These are phyloP conservation scores for Aspergillus vadensis DNA, from an alignment of 2,329 filamentous ascomycete species.

Conservation along the genomic window DNA sequence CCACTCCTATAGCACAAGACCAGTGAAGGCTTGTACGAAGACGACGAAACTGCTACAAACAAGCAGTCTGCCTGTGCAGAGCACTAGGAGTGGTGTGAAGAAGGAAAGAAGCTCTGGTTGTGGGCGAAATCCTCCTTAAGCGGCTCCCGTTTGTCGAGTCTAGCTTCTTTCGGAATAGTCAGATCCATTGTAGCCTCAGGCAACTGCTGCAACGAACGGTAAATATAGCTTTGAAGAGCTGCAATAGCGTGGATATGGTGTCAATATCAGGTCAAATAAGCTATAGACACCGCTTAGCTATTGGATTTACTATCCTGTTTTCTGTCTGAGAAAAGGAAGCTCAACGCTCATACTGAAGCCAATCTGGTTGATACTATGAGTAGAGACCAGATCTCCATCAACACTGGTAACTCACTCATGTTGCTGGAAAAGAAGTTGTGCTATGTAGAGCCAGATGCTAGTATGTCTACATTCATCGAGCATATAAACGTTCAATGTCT, in stretches of 20 bases:
- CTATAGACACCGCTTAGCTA: not conserved
- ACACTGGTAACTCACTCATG: not conserved
- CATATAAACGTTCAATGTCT: not conserved
- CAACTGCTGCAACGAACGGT: not conserved
- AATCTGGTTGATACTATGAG: not conserved
- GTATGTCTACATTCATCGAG: too few species aligned
- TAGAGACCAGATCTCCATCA: not conserved
- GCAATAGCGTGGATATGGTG: not conserved
- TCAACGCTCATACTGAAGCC: not conserved
- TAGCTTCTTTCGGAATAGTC: slow-evolving; percentile 27
- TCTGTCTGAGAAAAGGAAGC: not conserved
- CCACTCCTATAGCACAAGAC: slow-evolving; percentile 56
- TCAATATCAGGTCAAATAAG: too few species aligned
- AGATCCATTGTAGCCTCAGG: not conserved
- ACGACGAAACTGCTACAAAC: slow-evolving; percentile 35
- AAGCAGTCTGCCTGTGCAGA: slow-evolving; percentile 43
- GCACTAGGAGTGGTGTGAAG: slow-evolving; percentile 44
- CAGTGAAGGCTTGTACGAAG: slow-evolving; percentile 40
- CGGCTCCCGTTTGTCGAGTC: slow-evolving; percentile 11
- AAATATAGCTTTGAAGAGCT: not conserved
- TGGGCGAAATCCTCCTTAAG: slow-evolving; percentile 26
- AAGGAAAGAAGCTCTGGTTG: slow-evolving; percentile 21
- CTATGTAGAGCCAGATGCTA: too few species aligned
- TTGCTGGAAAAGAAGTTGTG: too few species aligned
- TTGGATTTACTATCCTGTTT: not conserved